Conservation (phyloP, 805 yeast genomes). For the Tetrapisispora taiwanensis region DNA sequence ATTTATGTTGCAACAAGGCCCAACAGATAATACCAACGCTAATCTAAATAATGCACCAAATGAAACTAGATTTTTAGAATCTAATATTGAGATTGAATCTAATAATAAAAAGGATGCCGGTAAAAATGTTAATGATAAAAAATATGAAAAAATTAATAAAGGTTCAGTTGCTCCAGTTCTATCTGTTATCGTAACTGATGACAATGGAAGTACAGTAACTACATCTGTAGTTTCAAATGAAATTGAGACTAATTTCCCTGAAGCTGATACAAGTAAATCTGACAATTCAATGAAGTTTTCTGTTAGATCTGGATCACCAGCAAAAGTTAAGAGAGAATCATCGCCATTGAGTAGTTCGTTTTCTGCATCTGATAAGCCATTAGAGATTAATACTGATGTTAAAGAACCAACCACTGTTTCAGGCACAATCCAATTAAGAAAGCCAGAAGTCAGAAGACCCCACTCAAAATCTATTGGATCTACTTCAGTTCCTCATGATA, state of each 20-base stretch:
- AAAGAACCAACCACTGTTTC: neutral
- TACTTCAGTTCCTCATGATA: slow-evolving; percentile 25
- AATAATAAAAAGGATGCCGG: neutral
- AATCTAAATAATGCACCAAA: neutral
- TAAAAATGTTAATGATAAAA: neutral
- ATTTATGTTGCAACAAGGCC: slow-evolving; percentile 30
- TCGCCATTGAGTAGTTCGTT: neutral
- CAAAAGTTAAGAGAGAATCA: neutral
- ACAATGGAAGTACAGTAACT: neutral
- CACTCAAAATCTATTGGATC: slow-evolving; percentile 28
- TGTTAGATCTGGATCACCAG: neutral
- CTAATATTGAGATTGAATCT: neutral
- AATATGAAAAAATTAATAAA: no score
- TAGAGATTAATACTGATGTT: neutral
- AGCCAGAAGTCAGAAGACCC: slow-evolving; percentile 12
- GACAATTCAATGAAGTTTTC: neutral
- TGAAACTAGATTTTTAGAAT: neutral
- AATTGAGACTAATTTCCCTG: neutral
- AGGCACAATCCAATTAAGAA: no score
- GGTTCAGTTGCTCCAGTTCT: neutral
- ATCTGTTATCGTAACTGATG: neutral
- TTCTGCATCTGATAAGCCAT: no score
- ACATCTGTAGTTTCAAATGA: neutral
- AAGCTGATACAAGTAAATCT: neutral
- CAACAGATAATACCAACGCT: neutral